Evolutionary conservation across 305 asterid genomes (phyloP).

Genomic region (Ajuga reptans): DNA sequence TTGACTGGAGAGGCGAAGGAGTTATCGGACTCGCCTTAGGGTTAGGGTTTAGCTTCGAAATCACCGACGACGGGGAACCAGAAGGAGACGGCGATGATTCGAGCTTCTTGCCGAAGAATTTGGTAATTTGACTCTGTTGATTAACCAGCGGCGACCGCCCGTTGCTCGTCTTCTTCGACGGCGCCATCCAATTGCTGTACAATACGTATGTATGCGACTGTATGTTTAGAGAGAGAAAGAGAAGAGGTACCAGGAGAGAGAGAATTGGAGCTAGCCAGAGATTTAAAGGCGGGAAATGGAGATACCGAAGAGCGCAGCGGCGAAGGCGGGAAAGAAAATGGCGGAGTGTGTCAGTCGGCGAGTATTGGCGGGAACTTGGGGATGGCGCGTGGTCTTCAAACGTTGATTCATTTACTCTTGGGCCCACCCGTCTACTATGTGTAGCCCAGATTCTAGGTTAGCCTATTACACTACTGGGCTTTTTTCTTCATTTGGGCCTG

Average conservation of each 20-base stretch:
- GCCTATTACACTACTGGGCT: no score
- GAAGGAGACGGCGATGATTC: conserved; percentile 33
- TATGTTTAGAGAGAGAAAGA: not conserved
- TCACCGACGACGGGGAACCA: conserved; percentile 30
- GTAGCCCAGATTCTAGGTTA: no score
- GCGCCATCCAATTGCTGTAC: conserved; percentile 30
- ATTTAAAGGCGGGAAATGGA: conserved; percentile 9
- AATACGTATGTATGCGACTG: not conserved
- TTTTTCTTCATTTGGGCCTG: no score
- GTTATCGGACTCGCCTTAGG: conserved; percentile 40
- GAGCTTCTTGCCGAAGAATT: conserved; percentile 52
- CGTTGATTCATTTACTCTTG: no score
- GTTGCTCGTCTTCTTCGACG: conserved; percentile 56
- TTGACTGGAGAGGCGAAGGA: conserved; percentile 41
- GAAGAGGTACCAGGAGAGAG: not conserved
- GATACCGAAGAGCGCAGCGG: conserved; percentile 1
- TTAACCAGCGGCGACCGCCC: conserved; percentile 88
- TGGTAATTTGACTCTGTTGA: conserved; percentile 77
- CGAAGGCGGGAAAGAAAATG: conserved; percentile 27
- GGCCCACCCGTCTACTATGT: not conserved
- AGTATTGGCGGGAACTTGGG: conserved; percentile 41
- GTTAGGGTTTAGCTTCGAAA: conserved; percentile 39
- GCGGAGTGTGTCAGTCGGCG: conserved; percentile 24
- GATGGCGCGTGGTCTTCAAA: conserved; percentile 21
- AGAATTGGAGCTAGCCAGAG: not conserved